These are phyloP conservation scores for Radiomyces spectabilis DNA, from an alignment of 192 early-diverging fungal genomes.

Conservation along the genomic window DNA sequence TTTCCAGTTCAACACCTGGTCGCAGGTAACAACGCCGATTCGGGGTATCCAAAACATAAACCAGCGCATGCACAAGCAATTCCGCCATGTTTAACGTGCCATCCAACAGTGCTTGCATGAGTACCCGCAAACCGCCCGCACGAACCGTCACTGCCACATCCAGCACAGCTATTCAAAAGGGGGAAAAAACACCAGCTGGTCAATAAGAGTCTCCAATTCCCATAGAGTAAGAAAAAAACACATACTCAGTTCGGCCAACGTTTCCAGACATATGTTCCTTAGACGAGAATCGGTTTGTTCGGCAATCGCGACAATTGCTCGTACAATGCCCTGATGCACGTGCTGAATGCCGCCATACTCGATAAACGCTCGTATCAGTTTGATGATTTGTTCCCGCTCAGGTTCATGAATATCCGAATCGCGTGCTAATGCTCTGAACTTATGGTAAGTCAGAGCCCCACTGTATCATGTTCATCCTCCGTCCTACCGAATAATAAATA, in stretches of 20 bases:
- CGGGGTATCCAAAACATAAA: constrained; percentile 69
- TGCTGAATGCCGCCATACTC: constrained; percentile 55
- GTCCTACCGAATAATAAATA: constrained; percentile 68
- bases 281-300: constrained; percentile 75
- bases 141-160: constrained; percentile 41
- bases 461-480: no score
- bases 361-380: constrained; percentile 61
- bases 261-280: constrained; percentile 65
- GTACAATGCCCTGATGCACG: constrained; percentile 54
- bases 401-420: constrained; percentile 56
- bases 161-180: constrained; percentile 19
- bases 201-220: neutral
- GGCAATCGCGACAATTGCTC: constrained; percentile 68
- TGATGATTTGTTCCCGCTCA: constrained; percentile 74
- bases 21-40: constrained; percentile 54
- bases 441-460: no score
- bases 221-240: neutral
- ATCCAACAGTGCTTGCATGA: constrained; percentile 62
- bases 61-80: constrained; percentile 51
- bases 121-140: constrained; percentile 59
- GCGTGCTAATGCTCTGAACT: constrained; percentile 42
- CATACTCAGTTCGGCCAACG: constrained; percentile 71
- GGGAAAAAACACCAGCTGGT: neutral
- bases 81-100: constrained; percentile 50
- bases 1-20: constrained; percentile 76